Conservation (phyloP, 1,284 basidiomycete genomes). For the Leccinum olivaceoglutinosum region DNA sequence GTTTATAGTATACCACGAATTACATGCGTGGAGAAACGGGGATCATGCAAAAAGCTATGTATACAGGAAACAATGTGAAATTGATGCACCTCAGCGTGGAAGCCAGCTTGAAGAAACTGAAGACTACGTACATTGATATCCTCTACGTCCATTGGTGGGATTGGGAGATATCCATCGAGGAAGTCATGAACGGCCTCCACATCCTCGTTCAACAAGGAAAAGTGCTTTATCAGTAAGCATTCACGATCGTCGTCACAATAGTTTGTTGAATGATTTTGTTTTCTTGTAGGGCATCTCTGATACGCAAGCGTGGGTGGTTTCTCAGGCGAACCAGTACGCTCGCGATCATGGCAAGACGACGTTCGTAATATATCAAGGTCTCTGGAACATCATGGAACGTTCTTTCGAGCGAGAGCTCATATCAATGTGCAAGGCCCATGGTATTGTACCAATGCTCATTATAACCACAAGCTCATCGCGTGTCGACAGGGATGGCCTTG, state of each 20-base stretch:
- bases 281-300: constrained; percentile 30
- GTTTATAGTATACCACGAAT: constrained; percentile 28
- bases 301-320: constrained; percentile 37
- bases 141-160: constrained; percentile 37
- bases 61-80: constrained; percentile 33
- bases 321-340: constrained; percentile 35
- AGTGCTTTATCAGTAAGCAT: constrained; percentile 35
- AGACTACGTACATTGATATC: constrained; percentile 35
- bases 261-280: not conserved
- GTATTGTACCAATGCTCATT: constrained; percentile 16
- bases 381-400: constrained; percentile 43
- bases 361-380: constrained; percentile 50
- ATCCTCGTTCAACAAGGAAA: constrained; percentile 37
- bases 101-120: constrained; percentile 36
- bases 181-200: constrained; percentile 42
- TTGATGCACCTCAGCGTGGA: constrained; percentile 30
- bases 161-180: constrained; percentile 36
- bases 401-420: constrained; percentile 49
- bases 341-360: constrained; percentile 40
- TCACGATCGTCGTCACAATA: too few species aligned
- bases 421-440: constrained; percentile 40
- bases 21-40: constrained; percentile 20
- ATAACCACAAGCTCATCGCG: not conserved
- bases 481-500: constrained; percentile 28
- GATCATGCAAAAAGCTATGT: constrained; percentile 26